Evolutionary conservation across 352 stramenopile species (phyloP).

Genomic region (Globisporangium yorkense): DNA sequence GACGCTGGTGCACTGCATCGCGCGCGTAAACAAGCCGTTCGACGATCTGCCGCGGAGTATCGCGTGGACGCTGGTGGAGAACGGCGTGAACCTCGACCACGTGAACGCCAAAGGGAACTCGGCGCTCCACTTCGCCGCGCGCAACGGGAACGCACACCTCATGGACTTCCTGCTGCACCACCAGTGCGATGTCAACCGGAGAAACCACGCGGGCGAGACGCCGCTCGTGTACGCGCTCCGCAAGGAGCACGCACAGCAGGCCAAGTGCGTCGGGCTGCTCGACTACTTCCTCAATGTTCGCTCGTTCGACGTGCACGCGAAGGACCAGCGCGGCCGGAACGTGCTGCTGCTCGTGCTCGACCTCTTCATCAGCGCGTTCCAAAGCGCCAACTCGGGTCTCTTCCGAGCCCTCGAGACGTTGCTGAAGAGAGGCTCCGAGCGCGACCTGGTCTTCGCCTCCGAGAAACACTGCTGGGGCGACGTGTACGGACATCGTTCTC

Average conservation of each 20-base stretch:
- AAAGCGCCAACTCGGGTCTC: slow-evolving; percentile 11
- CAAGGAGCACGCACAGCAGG: slow-evolving; percentile 15
- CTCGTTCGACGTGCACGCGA: slow-evolving; percentile 28
- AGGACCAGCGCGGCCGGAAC: slow-evolving; percentile 38
- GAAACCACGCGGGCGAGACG: slow-evolving; percentile 40
- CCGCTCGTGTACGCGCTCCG: slow-evolving; percentile 42
- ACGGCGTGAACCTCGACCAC: slow-evolving; percentile 24
- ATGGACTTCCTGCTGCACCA: slow-evolving; percentile 71
- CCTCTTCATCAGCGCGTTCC: slow-evolving; percentile 28
- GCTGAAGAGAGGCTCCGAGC: slow-evolving; percentile 42
- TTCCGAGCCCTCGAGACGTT: slow-evolving; percentile 41
- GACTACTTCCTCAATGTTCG: slow-evolving; percentile 42
- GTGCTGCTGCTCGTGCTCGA: slow-evolving; percentile 47
- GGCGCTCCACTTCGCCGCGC: slow-evolving; percentile 53
- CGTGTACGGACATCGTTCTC: slow-evolving; percentile 24
- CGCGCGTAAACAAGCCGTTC: slow-evolving; percentile 50
- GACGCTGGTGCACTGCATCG: slow-evolving; percentile 57
- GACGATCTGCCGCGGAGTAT: slow-evolving; percentile 42
- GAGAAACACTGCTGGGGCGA: slow-evolving; percentile 15
- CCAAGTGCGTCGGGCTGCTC: slow-evolving; percentile 22
- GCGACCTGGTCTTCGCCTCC: slow-evolving; percentile 39
- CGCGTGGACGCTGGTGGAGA: slow-evolving; percentile 64
- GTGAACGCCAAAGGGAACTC: slow-evolving; percentile 34
- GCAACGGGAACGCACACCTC: slow-evolving; percentile 44
- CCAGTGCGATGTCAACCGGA: slow-evolving; percentile 31